Base-by-base conservation (phyloP, 2,329 filamentous ascomycete genomes). In the Penicillium sp. region DNA sequence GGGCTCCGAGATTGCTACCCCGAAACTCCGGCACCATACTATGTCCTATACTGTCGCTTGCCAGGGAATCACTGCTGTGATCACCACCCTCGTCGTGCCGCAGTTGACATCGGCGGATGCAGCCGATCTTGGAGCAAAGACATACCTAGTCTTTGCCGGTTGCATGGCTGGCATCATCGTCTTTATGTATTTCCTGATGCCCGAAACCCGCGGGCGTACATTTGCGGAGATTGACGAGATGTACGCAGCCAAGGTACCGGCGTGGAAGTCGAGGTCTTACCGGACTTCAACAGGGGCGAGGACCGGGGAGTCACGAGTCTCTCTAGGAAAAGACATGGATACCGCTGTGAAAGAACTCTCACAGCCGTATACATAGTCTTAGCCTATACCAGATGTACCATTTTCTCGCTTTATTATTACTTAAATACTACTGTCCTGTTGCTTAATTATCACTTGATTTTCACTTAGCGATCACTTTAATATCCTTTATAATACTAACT, bases 31-130 rank as follows among this genome's bases (percentile, higher is more conserved):
- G 32, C 62, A 69, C 47, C 61, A 63, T 32, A 69, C 66, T 24
- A 64, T 69, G 63, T 61, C 66, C 7, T 69, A 65, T 37, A 63
- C 67, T 2, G 56, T 68, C 29, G 62, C 62, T 3, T 69, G 66
- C 39, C 59, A 61, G 11, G 65, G 65, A 37, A 61, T 60, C 10
- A 70, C 66, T 5, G 66, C 67, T 2, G 64, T 69, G 11, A 66
- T 69, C 29, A 69, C 67, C n/a, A 69, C 67, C 3, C 61, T 69
- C 11, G 67, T 60, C 2, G 65, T 69, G 9, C 67, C 66, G 1
- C 66, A 60, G 51, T 38, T 70, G 38, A 68, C 63, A 4, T 59
- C 63, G 11, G 55, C 57, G 3, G 63, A 67, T 55, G 64, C 63
- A 6, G 64, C 62, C 10, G 57, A 57, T 20, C 57, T 67, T 27